These are phyloP conservation scores for Fusarium pilosicola DNA, from an alignment of 2,329 filamentous ascomycete genomes.

Conservation along the genomic window DNA sequence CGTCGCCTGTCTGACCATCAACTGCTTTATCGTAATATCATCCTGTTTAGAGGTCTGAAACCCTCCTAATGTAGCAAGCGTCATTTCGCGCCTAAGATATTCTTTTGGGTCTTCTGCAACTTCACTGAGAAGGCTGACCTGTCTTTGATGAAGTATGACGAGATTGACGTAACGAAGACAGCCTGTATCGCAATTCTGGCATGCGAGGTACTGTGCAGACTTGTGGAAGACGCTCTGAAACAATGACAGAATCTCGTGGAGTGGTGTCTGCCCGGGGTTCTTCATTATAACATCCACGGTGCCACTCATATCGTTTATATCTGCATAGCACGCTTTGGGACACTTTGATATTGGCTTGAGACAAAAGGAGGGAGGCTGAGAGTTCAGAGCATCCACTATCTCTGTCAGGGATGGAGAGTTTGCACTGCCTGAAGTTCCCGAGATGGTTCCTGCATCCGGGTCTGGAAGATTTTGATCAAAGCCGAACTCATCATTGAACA, in stretches of 20 bases:
- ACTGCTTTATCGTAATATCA: conserved; percentile 1
- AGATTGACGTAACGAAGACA: conserved; percentile 11
- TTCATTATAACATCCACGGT: not conserved
- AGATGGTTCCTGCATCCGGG: not conserved
- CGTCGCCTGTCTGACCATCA: not conserved
- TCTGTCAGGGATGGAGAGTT: conserved; percentile 8
- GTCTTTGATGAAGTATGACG: conserved; percentile 12
- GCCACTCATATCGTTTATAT: not conserved
- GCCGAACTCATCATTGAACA: not conserved
- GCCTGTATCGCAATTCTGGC: conserved; percentile 3
- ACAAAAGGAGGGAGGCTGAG: not conserved
- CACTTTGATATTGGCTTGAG: not conserved
- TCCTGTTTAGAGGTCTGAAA: not conserved
- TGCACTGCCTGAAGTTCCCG: not conserved
- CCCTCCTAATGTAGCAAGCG: not conserved
- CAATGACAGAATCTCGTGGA: not conserved
- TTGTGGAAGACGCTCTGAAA: not conserved
- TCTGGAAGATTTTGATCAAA: not conserved
- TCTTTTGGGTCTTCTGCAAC: not conserved
- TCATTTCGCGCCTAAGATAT: not conserved
- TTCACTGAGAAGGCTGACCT: not conserved
- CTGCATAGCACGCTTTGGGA: not conserved
- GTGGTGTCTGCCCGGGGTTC: not conserved
- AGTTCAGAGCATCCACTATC: not conserved
- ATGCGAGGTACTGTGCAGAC: not conserved